These are phyloP conservation scores for Pachyrhizus erosus DNA, from an alignment of 306 rosid species.

Conservation along the genomic window DNA sequence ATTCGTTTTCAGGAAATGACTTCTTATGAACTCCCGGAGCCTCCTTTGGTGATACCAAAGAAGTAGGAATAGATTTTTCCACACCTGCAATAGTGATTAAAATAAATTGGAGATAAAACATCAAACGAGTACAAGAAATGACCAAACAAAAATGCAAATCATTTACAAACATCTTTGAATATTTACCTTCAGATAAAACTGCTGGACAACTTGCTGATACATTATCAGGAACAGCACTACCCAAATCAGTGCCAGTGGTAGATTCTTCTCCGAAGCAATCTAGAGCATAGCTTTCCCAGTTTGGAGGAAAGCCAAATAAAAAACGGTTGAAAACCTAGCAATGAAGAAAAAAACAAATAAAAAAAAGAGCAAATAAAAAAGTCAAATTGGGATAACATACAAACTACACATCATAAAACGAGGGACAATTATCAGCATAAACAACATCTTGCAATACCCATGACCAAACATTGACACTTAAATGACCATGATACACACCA, in stretches of 20 bases:
- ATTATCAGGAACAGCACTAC: slow-evolving; percentile 25
- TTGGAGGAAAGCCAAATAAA: slow-evolving; percentile 69
- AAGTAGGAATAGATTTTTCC: slow-evolving; percentile 20
- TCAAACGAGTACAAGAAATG: neutral
- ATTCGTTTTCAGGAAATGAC: slow-evolving; percentile 2
- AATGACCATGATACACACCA: neutral
- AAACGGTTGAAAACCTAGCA: slow-evolving; percentile 63
- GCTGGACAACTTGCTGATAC: neutral
- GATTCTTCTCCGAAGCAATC: slow-evolving; percentile 46
- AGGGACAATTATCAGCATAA: neutral
- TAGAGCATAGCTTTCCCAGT: slow-evolving; percentile 65
- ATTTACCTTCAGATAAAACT: slow-evolving; percentile 34
- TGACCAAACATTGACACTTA: neutral
- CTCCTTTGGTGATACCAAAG: slow-evolving; percentile 21
- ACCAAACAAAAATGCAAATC: neutral
- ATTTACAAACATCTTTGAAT: neutral
- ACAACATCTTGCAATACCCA: neutral
- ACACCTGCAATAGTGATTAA: slow-evolving; percentile 20
- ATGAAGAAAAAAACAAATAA: neutral
- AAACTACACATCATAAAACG: neutral
- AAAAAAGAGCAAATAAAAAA: neutral
- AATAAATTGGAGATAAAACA: slow-evolving; percentile 1
- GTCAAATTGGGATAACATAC: neutral
- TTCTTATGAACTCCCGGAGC: neutral
- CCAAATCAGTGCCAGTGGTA: slow-evolving; percentile 30